Base-by-base conservation (phyloP, 2,329 filamentous ascomycete genomes). In the Colletotrichum ledebouriae region DNA sequence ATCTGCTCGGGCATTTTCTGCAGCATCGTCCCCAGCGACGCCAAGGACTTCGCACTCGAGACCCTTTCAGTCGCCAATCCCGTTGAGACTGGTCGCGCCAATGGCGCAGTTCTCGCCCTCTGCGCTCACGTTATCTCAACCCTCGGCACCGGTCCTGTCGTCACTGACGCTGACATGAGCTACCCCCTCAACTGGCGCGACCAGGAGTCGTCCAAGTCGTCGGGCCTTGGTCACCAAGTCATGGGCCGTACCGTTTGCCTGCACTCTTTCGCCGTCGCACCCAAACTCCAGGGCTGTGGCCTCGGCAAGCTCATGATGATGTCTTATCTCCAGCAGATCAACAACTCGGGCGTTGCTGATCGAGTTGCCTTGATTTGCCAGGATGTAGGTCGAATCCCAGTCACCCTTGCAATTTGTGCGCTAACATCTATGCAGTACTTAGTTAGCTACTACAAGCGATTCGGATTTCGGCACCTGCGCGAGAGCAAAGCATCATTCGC, bases 1-100 rank as follows among this genome's bases (percentile, higher is more conserved):
- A 86, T 97, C 63, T 91, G 88, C 76, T 83, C 94, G 59, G 94
- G 94, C 33, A 81, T 97, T 63, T 97, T 95, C 82, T 92, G 91
- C 71, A 91, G 89, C 13, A 84, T 87, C 13, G 77, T 82, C 22
- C 81, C 85, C 11, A 77, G 77, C 49, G 83, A 84, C 47, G 75
- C 78, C 17, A 76, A 84, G 74, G 77, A 85, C 74, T 80, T 85
- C 75, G 75, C 82, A 72, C 79, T 86, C 59, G 81, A 86, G 70
- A 91, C 89, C 69, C 77, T 86, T 72, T 77, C 82, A 72, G 80
- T 81, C 58, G 86, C 88, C 72, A 81, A 83, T 72, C 83, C 85
- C 42, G 84, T 92, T 72, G 87, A 92, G 77, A 85, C 86, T 71
- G 81, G 86, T 75, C 81, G 87, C n/a, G 75, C 82, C 52, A 83